phyloP scores from a whole-genome alignment of 108 stramenopile species.

The Pseudonitzschia multistriata region DNA sequence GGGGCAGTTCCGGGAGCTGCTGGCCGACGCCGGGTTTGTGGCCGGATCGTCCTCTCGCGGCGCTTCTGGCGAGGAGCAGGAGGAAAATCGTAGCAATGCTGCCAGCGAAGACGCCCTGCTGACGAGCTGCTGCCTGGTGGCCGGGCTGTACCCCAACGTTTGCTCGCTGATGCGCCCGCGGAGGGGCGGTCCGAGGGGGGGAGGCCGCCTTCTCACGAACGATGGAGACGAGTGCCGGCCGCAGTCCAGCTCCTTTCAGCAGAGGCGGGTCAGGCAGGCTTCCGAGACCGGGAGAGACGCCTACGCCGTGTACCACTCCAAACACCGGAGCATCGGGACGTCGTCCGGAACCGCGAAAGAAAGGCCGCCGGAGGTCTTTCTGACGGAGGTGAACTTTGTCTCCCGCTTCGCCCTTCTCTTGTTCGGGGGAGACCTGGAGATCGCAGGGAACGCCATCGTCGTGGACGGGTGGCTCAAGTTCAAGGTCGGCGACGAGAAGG shows the following conservation, averaged over 20 bases:
- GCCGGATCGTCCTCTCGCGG: not conserved
- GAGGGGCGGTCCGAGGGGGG: slow-evolving; percentile 31
- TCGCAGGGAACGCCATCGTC: slow-evolving; percentile 49
- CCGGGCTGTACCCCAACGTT: slow-evolving; percentile 71
- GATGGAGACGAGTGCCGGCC: slow-evolving; percentile 46
- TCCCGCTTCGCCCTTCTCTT: slow-evolving; percentile 61
- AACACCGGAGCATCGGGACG: slow-evolving; percentile 43
- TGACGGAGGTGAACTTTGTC: slow-evolving; percentile 69
- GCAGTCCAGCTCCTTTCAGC: slow-evolving; percentile 51
- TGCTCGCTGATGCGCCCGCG: slow-evolving; percentile 53
- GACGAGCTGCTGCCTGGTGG: slow-evolving; percentile 57
- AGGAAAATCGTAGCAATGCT: slow-evolving; percentile 16
- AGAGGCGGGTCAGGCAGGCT: slow-evolving; percentile 42
- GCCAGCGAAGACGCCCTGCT: slow-evolving; percentile 52
- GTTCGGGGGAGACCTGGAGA: slow-evolving; percentile 56
- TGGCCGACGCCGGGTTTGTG: slow-evolving; percentile 56
- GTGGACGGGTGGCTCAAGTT: slow-evolving; percentile 72
- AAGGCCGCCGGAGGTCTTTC: slow-evolving; percentile 33
- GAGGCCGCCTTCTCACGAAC: slow-evolving; percentile 51
- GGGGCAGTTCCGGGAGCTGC: slow-evolving; percentile 41
- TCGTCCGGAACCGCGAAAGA: not conserved
- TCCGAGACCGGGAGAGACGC: slow-evolving; percentile 45
- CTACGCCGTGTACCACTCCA: slow-evolving; percentile 66
- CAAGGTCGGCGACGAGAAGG: slow-evolving; percentile 32
- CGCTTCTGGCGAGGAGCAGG: too few species aligned